These are phyloP conservation scores for Echium plantagineum DNA, from an alignment of 257 asterid species.

Conservation along the genomic window DNA sequence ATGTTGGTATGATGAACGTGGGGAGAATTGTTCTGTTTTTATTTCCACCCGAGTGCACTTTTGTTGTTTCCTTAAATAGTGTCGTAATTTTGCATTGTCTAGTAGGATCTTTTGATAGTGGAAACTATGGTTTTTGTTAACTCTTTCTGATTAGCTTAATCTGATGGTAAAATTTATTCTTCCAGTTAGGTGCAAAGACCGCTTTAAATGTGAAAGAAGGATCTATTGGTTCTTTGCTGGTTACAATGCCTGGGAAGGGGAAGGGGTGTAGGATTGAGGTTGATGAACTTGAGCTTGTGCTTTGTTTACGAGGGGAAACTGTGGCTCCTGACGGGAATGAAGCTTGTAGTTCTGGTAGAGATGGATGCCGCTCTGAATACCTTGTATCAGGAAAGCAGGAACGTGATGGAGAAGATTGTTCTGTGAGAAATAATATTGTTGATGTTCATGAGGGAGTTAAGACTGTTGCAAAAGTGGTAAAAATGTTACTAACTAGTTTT, in stretches of 20 bases:
- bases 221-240: slow-evolving; percentile 68
- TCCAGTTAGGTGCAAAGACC: slow-evolving; percentile 58
- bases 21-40: neutral
- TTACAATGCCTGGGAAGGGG: slow-evolving; percentile 89
- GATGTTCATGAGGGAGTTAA: slow-evolving; percentile 99
- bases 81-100: neutral
- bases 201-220: slow-evolving; percentile 72
- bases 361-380: slow-evolving; percentile 14
- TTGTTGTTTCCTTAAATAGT: neutral
- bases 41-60: neutral
- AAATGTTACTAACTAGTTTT: slow-evolving; percentile 83
- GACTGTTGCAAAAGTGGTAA: slow-evolving; percentile 91
- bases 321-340: slow-evolving; percentile 28
- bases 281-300: slow-evolving; percentile 80
- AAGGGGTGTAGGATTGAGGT: slow-evolving; percentile 80
- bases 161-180: neutral
- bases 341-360: slow-evolving; percentile 23
- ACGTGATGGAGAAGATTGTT: slow-evolving; percentile 23
- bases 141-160: neutral
- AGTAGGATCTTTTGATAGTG: neutral
- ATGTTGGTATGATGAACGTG: neutral
- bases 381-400: slow-evolving; percentile 32
- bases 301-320: slow-evolving; percentile 48
- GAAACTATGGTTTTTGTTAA: neutral
- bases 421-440: slow-evolving; percentile 29